A percentile compares a stretch with the other conserved stretches of the same genome.
Evolutionary conservation across 805 yeast species (phyloP).

Genomic region (Saccharomycopsis fodiens): DNA sequence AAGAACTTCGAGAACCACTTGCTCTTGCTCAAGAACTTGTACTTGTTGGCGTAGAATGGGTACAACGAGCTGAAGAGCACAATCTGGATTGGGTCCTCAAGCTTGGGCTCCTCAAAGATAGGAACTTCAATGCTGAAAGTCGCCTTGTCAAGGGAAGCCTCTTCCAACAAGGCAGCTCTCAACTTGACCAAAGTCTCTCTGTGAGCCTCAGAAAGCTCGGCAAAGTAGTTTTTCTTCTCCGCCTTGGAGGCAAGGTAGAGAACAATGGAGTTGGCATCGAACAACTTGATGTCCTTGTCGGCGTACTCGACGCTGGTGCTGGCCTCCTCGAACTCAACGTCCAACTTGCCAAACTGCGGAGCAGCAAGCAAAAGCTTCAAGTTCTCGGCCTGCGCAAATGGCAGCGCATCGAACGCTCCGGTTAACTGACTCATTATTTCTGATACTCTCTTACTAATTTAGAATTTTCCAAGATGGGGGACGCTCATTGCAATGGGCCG

Average conservation of each 20-base stretch:
- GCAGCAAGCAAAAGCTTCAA: slow-evolving; percentile 18
- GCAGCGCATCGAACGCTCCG: slow-evolving; percentile 1
- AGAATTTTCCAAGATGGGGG: no score
- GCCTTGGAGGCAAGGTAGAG: slow-evolving; percentile 38
- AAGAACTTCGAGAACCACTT: slow-evolving; percentile 20
- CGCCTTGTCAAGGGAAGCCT: slow-evolving; percentile 28
- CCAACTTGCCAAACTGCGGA: slow-evolving; percentile 4
- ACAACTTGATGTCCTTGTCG: slow-evolving; percentile 33
- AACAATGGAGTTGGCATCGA: slow-evolving; percentile 51
- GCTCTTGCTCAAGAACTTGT: slow-evolving; percentile 14
- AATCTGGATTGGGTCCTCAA: slow-evolving; percentile 31
- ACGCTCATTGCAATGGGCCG: no score
- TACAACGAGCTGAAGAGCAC: slow-evolving; percentile 40
- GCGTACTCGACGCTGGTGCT: neutral
- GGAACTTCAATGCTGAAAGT: slow-evolving; percentile 15
- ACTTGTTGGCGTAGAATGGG: slow-evolving; percentile 26
- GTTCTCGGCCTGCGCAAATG: slow-evolving; percentile 13
- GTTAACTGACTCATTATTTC: slow-evolving; percentile 11
- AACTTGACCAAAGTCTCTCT: slow-evolving; percentile 5
- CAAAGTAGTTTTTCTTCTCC: slow-evolving; percentile 5
- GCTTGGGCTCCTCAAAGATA: slow-evolving; percentile 10
- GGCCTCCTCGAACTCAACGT: slow-evolving; percentile 20
- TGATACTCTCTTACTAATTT: no score
- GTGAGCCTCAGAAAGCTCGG: slow-evolving; percentile 3
- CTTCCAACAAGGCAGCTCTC: slow-evolving; percentile 7